Evolutionary conservation across 805 yeast genomes (phyloP).

Genomic region (Kurtzmaniella cleridarum): DNA sequence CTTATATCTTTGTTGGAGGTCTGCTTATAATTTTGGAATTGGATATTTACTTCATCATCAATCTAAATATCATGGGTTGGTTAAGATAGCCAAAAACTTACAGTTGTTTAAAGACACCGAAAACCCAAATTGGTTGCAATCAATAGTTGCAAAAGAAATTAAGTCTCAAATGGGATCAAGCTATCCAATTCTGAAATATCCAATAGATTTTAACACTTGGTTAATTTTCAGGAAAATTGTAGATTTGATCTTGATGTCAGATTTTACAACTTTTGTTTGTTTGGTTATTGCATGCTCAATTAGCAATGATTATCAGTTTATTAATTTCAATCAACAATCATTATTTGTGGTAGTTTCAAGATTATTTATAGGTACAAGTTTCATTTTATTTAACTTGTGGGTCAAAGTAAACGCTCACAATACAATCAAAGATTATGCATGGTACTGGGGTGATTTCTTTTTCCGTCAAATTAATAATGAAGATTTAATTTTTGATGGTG

Average conservation of each 20-base stretch:
- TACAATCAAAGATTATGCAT: constrained; percentile 83
- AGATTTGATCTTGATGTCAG: constrained; percentile 79
- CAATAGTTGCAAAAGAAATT: constrained; percentile 18
- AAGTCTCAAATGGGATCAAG: constrained; percentile 33
- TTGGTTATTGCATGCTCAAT: constrained; percentile 50
- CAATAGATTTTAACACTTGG: constrained; percentile 82
- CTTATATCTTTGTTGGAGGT: constrained; percentile 69
- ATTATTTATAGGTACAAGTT: constrained; percentile 50
- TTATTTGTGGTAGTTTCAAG: constrained; percentile 43
- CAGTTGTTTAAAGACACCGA: constrained; percentile 22
- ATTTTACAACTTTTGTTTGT: constrained; percentile 69
- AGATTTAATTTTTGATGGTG: constrained; percentile 80
- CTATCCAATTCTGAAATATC: constrained; percentile 32
- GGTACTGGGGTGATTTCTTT: constrained; percentile 96
- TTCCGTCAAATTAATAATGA: constrained; percentile 60
- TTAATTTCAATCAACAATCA: constrained; percentile 31
- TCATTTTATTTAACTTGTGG: constrained; percentile 74
- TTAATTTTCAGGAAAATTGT: constrained; percentile 71
- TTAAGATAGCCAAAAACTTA: constrained; percentile 43
- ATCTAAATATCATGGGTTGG: constrained; percentile 51
- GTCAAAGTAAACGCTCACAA: constrained; percentile 84
- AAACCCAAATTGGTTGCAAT: constrained; percentile 33
- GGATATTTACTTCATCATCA: constrained; percentile 65
- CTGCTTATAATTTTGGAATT: constrained; percentile 74
- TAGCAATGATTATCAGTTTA: constrained; percentile 29